Base-by-base conservation (phyloP, 306 rosid species). In the Malus orientalis region DNA sequence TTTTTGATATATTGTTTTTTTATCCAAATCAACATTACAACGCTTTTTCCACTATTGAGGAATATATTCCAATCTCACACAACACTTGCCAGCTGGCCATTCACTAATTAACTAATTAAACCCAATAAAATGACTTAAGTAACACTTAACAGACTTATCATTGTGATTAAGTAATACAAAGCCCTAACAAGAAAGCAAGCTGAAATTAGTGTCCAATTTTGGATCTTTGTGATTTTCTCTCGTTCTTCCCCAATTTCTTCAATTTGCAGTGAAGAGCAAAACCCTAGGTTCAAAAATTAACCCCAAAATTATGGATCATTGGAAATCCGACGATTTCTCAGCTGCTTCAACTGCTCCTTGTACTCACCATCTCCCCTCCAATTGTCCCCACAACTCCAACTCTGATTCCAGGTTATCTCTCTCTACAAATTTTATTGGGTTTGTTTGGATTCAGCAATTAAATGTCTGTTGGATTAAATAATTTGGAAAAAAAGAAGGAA, bases 311-410 rank as follows among this genome's bases (percentile, higher is more conserved):
- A 90, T 87, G 90, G 84, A 87, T 69, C 88, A 67, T 58, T 83
- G 90, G 88, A 86, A 84, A 30, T 63, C 82, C n/a, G 87, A 82
- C 18, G 82, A 81, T 77, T 82, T 81, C 76, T 69, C 86, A 0
- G 42, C 76, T 25, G 83, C 79, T 77, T 82, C 87, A 33, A 72
- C 85, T 6, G 79, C 89, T 51, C 82, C 81, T 63, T 47, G 85
- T 16, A 58, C 81, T 19, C 85, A 64, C 67, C 85, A 75, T 76
- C 36, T 74, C 42, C 20, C 80, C 45, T 11, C 85, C 68, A 78
- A 53, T 81, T 77, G 82, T 47, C 71, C 73, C 68, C 81, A 60
- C 45, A 74, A 44, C 69, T 84, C 77, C 25, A 78, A 79, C 73
- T 73, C 76, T 33, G 89, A 83, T 71, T 70, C 82, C 69, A 88